Evolutionary conservation across 169 alveolate genomes (phyloP).

Genomic region (Cyclospora cayetanensis): DNA sequence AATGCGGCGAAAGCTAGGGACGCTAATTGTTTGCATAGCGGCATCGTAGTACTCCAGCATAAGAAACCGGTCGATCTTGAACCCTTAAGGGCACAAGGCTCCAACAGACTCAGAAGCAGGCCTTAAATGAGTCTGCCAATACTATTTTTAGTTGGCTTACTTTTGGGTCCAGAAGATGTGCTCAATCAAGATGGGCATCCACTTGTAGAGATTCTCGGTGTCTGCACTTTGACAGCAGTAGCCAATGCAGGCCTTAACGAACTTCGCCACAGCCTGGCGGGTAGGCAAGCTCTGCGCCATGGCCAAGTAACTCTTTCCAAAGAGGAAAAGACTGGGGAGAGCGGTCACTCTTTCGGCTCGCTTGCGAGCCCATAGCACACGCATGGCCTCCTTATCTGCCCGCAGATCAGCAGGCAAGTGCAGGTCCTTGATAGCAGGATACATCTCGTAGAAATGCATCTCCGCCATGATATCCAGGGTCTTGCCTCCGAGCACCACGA

Average conservation of each 20-base stretch:
- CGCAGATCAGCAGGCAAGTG: slow-evolving; percentile 41
- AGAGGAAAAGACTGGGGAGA: slow-evolving; percentile 32
- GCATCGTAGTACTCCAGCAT: too few species aligned
- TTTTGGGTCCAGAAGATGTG: slow-evolving; percentile 73
- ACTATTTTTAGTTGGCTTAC: too few species aligned
- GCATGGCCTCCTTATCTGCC: slow-evolving; percentile 45
- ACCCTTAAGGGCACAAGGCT: too few species aligned
- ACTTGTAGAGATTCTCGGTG: slow-evolving; percentile 65
- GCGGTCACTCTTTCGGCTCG: slow-evolving; percentile 51
- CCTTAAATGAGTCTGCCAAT: too few species aligned
- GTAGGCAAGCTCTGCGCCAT: slow-evolving; percentile 71
- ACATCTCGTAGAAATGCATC: slow-evolving; percentile 67
- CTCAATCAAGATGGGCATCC: slow-evolving; percentile 71
- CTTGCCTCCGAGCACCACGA: slow-evolving; percentile 72
- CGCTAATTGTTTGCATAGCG: too few species aligned
- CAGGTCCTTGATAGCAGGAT: not conserved
- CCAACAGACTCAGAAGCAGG: not conserved
- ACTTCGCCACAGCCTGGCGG: slow-evolving; percentile 60
- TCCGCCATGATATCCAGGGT: slow-evolving; percentile 64
- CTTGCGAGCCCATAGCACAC: slow-evolving; percentile 69
- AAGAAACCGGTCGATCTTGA: too few species aligned
- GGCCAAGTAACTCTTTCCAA: slow-evolving; percentile 69
- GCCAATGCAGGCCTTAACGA: slow-evolving; percentile 70
- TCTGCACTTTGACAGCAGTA: slow-evolving; percentile 57
- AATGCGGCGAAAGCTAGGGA: too few species aligned